Percentiles rank a stretch among this genome's conserved stretches.
These are phyloP conservation scores for Colletotrichum sp. DNA, from an alignment of 2,329 filamentous ascomycete species.

Conservation along the genomic window DNA sequence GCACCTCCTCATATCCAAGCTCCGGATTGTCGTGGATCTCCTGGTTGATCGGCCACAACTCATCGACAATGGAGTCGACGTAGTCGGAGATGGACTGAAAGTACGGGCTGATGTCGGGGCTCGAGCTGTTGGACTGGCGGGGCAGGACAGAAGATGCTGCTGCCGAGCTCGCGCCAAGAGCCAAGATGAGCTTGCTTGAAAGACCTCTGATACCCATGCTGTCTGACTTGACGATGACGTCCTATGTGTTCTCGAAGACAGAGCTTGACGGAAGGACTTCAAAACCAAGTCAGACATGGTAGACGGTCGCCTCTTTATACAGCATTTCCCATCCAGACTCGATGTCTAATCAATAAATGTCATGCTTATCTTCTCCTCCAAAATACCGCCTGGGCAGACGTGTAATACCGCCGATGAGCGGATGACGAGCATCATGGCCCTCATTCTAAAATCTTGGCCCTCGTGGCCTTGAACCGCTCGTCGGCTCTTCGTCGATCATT, in stretches of 20 bases:
- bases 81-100: conserved; percentile 20
- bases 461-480: neutral
- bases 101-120: neutral
- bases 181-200: neutral
- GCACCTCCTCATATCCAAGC: conserved; percentile 45
- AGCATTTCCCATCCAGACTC: neutral
- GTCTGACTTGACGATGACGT: neutral
- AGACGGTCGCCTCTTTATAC: neutral
- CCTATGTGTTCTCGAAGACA: neutral
- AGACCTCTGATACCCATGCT: neutral
- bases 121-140: neutral
- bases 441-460: neutral
- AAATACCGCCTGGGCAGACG: neutral
- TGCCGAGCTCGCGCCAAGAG: neutral
- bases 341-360: neutral
- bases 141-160: neutral
- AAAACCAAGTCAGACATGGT: neutral
- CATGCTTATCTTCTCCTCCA: neutral
- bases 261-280: neutral
- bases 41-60: conserved; percentile 42
- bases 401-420: neutral
- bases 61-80: conserved; percentile 20
- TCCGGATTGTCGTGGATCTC: conserved; percentile 50
- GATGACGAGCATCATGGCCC: neutral
- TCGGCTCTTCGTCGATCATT: neutral